Conservation (phyloP, 345 rosid species). For the Eucalyptus melliodora region DNA sequence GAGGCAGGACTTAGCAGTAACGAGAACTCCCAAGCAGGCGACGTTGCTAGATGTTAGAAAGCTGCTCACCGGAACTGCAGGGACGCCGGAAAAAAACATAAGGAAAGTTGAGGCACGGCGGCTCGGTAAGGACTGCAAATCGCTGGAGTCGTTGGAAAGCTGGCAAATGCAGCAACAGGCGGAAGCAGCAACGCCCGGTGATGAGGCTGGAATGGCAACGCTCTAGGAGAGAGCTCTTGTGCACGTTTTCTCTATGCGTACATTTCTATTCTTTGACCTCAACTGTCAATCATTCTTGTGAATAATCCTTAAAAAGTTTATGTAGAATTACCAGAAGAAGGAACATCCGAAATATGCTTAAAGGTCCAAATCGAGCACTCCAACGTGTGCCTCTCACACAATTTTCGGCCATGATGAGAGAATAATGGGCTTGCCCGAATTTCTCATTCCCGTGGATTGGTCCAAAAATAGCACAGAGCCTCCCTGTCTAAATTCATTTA, state of each 20-base stretch:
- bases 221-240: not conserved
- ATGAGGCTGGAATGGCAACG: rapidly evolving
- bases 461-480: not conserved
- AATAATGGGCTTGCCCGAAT: not conserved
- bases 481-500: not conserved
- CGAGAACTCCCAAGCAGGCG: not conserved
- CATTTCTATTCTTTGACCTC: not conserved
- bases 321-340: not conserved
- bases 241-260: not conserved
- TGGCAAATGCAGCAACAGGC: not conserved
- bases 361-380: not conserved
- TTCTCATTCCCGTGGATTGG: not conserved
- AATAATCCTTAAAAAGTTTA: rapidly evolving
- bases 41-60: not conserved
- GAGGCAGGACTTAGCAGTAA: not conserved
- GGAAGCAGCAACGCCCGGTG: not conserved
- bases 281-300: rapidly evolving
- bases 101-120: not conserved
- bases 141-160: not conserved
- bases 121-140: not conserved
- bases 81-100: not conserved
- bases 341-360: not conserved
- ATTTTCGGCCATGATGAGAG: not conserved
- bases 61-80: not conserved
- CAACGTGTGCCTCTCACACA: not conserved